Percentiles rank a stretch among this genome's conserved stretches.
Conservation (phyloP, 2,329 filamentous ascomycete genomes). For the Talaromyces sp. region DNA sequence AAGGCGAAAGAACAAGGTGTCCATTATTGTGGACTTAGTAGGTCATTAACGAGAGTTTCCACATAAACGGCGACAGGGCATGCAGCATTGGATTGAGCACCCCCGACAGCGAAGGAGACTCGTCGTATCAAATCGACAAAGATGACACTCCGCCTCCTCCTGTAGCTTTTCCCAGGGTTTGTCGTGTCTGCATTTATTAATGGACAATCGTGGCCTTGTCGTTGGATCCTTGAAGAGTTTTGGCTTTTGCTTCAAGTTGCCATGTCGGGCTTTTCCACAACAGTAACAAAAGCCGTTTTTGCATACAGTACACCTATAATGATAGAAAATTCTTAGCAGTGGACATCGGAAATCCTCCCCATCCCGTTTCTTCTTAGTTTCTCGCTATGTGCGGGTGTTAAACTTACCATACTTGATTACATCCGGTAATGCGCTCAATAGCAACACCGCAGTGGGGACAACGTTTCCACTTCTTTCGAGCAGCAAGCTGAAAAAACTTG, state of each 20-base stretch:
- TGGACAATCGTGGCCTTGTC: neutral
- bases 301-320: neutral
- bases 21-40: neutral
- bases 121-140: too few relatives aligned
- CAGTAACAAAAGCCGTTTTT: neutral
- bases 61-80: neutral
- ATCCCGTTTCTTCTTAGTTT: neutral
- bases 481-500: neutral
- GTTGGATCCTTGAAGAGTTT: neutral
- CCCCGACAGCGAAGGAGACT: too few relatives aligned
- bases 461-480: neutral
- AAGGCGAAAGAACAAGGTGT: neutral
- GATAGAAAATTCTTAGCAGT: neutral
- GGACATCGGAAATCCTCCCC: neutral
- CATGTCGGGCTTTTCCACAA: neutral
- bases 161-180: neutral
- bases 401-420: neutral
- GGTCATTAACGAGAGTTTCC: too few relatives aligned
- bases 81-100: too few relatives aligned
- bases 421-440: neutral
- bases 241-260: neutral
- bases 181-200: neutral
- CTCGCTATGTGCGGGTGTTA: neutral
- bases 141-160: too few relatives aligned
- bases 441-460: neutral